Conservation (phyloP, 331 rosid genomes). For the Telfairia occidentalis region DNA sequence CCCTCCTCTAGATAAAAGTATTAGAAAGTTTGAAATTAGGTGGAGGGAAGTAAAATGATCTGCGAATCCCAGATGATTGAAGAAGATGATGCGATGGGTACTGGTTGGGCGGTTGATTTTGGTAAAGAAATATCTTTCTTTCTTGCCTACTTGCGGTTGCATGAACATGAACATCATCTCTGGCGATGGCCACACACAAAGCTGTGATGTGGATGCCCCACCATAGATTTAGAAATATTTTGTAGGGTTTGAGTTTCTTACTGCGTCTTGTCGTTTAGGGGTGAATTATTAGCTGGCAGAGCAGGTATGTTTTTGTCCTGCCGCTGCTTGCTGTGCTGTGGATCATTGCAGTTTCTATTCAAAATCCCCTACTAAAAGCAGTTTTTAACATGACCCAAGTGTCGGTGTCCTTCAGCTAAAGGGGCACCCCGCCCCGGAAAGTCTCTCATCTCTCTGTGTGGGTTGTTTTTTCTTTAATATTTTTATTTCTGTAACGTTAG, state of each 20-base stretch:
- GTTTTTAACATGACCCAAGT: not conserved
- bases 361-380: not conserved
- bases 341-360: not conserved
- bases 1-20: not conserved
- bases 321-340: slow-evolving; percentile 18
- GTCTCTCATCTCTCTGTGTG: not conserved
- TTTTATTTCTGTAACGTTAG: not conserved
- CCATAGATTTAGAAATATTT: slow-evolving; percentile 15
- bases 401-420: slow-evolving; percentile 5
- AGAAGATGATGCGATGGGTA: not conserved
- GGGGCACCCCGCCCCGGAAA: not conserved
- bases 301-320: slow-evolving; percentile 57
- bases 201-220: slow-evolving; percentile 3
- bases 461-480: not conserved
- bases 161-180: not conserved
- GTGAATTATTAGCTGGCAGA: slow-evolving; percentile 62
- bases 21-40: not conserved
- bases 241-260: slow-evolving; percentile 15
- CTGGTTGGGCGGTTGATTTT: not conserved
- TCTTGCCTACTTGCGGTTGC: not conserved
- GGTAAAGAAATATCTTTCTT: not conserved
- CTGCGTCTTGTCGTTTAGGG: slow-evolving; percentile 26
- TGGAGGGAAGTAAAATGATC: not conserved
- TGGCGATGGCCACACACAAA: not conserved
- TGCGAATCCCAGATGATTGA: not conserved